Percentiles rank a stretch among this genome's conserved stretches.
phyloP scores from a whole-genome alignment of 2,329 filamentous ascomycete genomes.

The Aspergillus pseudoterreus region DNA sequence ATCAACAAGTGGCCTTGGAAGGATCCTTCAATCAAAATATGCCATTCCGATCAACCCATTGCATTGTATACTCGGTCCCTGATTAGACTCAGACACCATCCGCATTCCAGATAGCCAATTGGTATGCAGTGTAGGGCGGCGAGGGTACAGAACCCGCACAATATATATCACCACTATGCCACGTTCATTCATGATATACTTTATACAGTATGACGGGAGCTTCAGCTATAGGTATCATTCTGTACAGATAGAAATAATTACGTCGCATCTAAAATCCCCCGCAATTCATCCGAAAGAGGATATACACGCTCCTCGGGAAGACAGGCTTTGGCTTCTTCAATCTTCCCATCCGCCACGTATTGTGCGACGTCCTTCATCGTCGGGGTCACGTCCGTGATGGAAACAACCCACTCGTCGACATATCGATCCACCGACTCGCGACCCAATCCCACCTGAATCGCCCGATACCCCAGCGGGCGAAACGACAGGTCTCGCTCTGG shows the following conservation, averaged over 20 bases:
- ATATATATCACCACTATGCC: not conserved
- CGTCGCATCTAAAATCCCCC: slow-evolving; percentile 8
- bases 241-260: not conserved
- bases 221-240: no score
- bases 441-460: slow-evolving; percentile 61
- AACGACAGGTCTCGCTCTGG: slow-evolving; percentile 53
- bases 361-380: slow-evolving; percentile 45
- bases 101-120: no score
- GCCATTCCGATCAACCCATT: no score
- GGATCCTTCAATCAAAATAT: no score
- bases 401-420: slow-evolving; percentile 51
- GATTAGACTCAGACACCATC: no score
- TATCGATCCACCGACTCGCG: slow-evolving; percentile 44
- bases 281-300: slow-evolving; percentile 11
- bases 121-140: not conserved
- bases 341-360: slow-evolving; percentile 43
- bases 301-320: slow-evolving; percentile 13
- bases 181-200: no score
- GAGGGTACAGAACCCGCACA: not conserved
- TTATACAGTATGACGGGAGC: no score
- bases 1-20: no score
- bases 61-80: no score
- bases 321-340: slow-evolving; percentile 21
- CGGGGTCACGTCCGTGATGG: slow-evolving; percentile 58
- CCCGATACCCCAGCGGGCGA: slow-evolving; percentile 48